These are phyloP conservation scores for Scenedesmus sp. DNA, from an alignment of 163 green algal species.

Conservation along the genomic window DNA sequence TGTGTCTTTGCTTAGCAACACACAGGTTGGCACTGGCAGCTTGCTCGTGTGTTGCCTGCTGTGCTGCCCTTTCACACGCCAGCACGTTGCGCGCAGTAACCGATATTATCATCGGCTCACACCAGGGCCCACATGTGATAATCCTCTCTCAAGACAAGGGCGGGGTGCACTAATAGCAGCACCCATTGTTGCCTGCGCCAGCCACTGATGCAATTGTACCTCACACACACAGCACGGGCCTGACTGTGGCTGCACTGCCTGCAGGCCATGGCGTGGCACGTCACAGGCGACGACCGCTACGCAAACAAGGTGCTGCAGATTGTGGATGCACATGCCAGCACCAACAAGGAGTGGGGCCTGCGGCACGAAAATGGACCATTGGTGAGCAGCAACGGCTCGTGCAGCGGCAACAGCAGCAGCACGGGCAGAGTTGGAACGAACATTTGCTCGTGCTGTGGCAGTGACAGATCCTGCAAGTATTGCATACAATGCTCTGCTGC, in stretches of 20 bases:
- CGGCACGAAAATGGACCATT: background rate
- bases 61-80: no score
- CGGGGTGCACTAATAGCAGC: no score
- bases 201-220: no score
- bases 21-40: no score
- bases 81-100: no score
- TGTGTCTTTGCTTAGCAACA: no score
- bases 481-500: no score
- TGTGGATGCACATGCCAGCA: slow-evolving; percentile 4
- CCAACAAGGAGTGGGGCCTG: slow-evolving; percentile 34
- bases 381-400: background rate
- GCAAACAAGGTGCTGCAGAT: slow-evolving; percentile 18
- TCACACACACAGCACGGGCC: background rate
- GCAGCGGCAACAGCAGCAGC: background rate
- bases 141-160: no score
- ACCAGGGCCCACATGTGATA: no score
- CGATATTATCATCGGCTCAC: no score
- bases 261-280: slow-evolving; percentile 25
- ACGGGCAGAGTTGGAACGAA: background rate
- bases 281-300: slow-evolving; percentile 23
- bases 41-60: no score
- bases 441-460: background rate
- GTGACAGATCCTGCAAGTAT: background rate
- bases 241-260: background rate
- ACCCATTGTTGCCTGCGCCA: no score